These are phyloP conservation scores for Plasmopara viticola DNA, from an alignment of 352 stramenopile species.

Conservation along the genomic window DNA sequence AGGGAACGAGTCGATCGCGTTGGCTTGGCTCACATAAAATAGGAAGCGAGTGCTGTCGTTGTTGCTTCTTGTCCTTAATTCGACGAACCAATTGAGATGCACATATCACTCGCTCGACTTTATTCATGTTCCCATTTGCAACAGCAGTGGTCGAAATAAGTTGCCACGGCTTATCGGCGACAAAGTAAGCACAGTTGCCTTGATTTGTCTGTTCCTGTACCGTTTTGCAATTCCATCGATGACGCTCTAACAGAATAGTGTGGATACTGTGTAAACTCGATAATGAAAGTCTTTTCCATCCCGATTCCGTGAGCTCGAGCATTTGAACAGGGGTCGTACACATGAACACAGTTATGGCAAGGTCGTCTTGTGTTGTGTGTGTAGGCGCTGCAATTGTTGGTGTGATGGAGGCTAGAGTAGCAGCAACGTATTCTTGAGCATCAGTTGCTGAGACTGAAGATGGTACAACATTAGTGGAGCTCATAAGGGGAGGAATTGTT, in stretches of 20 bases:
- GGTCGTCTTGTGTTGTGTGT: constrained; percentile 14
- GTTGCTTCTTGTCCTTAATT: constrained; percentile 42
- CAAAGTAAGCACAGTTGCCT: constrained; percentile 24
- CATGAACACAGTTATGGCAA: constrained; percentile 49
- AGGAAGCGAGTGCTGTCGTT: constrained; percentile 17
- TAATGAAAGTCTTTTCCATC: constrained; percentile 45
- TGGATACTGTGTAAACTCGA: constrained; percentile 40
- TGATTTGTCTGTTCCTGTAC: constrained; percentile 29
- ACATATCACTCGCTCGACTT: constrained; percentile 21
- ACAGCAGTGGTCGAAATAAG: constrained; percentile 12
- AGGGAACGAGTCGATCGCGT: too few relatives aligned
- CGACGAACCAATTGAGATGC: constrained; percentile 40
- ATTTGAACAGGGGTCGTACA: constrained; percentile 51
- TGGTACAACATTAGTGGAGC: background rate
- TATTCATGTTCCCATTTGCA: constrained; percentile 7
- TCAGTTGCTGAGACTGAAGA: constrained; percentile 6
- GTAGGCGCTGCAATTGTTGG: background rate
- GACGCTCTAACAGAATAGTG: constrained; percentile 44
- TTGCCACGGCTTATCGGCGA: constrained; percentile 51
- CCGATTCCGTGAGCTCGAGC: constrained; percentile 58
- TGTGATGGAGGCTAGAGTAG: constrained; percentile 20
- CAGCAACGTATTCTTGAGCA: constrained; percentile 19
- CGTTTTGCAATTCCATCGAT: constrained; percentile 46
- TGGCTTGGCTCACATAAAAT: too few relatives aligned
- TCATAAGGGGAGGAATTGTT: background rate